Evolutionary conservation across 768 basidiomycete genomes (phyloP).

Genomic region (Cubamyces sp.): DNA sequence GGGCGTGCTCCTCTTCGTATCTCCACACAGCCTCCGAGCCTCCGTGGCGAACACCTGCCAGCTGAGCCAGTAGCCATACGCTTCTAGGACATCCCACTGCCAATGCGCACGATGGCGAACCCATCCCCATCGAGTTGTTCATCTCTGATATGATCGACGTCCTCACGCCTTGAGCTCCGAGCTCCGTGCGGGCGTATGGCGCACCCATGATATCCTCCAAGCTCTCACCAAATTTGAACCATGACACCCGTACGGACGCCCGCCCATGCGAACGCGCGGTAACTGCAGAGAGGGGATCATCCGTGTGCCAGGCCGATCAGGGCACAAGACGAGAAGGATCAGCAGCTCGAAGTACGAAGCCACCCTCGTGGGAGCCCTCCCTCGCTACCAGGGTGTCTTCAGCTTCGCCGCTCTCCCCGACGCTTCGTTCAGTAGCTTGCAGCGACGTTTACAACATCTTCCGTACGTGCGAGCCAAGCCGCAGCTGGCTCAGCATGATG

Average conservation of each 20-base stretch:
- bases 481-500: too few relatives aligned
- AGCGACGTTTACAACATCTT: too few relatives aligned
- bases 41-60: too few relatives aligned
- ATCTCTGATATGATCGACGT: slow-evolving; percentile 12
- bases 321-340: slow-evolving; percentile 10
- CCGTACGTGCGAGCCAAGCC: too few relatives aligned
- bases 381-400: background rate
- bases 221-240: background rate
- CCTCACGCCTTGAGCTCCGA: background rate
- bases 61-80: too few relatives aligned
- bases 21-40: slow-evolving; percentile 14
- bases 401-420: background rate
- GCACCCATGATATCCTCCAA: background rate
- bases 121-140: background rate
- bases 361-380: background rate
- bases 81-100: background rate
- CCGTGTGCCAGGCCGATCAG: slow-evolving; percentile 12
- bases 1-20: slow-evolving; percentile 8
- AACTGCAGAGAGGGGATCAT: background rate
- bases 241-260: background rate
- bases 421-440: too few relatives aligned
- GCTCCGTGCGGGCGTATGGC: too few relatives aligned
- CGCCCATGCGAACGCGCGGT: background rate
- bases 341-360: slow-evolving; percentile 13
- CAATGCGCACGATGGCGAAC: background rate